Evolutionary conservation across 495 filamentous ascomycete species (phyloP).

Genomic region (Tuber melanosporum): DNA sequence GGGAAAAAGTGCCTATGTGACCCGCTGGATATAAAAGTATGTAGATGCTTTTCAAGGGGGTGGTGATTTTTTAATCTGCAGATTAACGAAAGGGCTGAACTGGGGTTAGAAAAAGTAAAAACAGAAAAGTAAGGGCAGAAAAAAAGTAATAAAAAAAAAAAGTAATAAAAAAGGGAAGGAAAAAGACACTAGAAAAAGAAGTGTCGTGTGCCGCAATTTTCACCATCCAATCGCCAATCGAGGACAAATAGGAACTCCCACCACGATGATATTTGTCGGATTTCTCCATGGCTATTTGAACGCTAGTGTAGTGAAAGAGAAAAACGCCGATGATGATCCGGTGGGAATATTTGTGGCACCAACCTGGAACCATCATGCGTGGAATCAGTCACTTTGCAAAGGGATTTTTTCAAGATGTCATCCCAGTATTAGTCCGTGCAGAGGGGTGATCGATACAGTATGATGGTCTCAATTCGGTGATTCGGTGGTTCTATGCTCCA

Average conservation of each 20-base stretch:
- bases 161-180: not conserved
- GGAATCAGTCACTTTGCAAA: not conserved
- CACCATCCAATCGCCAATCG: not conserved
- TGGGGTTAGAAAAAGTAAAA: not conserved
- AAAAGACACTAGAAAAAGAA: not conserved
- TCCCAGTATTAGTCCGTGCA: not conserved
- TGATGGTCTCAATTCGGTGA: not conserved
- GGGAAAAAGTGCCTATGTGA: not conserved
- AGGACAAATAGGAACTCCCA: not conserved
- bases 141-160: not conserved
- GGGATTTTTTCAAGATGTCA: not conserved
- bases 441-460: not conserved
- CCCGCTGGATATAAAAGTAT: not conserved
- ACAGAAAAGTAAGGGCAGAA: not conserved
- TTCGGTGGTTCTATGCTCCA: not conserved
- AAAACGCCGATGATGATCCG: not conserved
- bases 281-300: not conserved
- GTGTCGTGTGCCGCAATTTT: not conserved
- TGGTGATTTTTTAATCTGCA: not conserved
- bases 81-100: not conserved
- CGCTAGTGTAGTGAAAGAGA: not conserved
- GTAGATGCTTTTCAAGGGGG: not conserved
- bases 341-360: not conserved
- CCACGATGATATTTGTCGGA: not conserved
- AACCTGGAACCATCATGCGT: not conserved